These are phyloP conservation scores for Canavalia gladiata DNA, from an alignment of 306 rosid species.

Conservation along the genomic window DNA sequence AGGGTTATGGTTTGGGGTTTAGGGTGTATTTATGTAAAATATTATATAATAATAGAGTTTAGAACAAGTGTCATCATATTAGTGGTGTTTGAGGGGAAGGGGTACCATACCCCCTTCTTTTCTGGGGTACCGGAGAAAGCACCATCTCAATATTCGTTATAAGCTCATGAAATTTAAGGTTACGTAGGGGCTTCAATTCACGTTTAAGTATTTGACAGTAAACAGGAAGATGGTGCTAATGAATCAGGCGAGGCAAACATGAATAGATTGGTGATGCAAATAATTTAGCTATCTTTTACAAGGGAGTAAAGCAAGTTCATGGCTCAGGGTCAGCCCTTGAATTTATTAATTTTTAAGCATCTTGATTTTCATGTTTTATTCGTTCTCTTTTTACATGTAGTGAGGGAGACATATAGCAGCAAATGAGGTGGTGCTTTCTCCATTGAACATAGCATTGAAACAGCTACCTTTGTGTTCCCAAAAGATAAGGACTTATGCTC, in stretches of 20 bases:
- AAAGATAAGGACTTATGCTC: slow-evolving; percentile 29
- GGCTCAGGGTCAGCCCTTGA: slow-evolving; percentile 21
- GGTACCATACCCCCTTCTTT: too few species aligned
- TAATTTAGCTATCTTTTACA: slow-evolving; percentile 1
- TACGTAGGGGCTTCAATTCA: not conserved
- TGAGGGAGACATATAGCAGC: slow-evolving; percentile 44
- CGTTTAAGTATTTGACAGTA: not conserved
- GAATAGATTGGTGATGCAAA: slow-evolving; percentile 10
- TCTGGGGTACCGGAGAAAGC: too few species aligned
- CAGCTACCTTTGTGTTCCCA: slow-evolving; percentile 26
- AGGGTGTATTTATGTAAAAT: too few species aligned
- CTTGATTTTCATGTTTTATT: slow-evolving; percentile 41
- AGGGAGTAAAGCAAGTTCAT: slow-evolving; percentile 18
- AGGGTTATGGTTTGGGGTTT: too few species aligned
- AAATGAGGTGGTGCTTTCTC: slow-evolving; percentile 45
- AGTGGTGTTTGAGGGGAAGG: too few species aligned
- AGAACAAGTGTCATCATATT: too few species aligned
- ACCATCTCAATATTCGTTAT: not conserved
- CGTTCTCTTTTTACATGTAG: slow-evolving; percentile 46
- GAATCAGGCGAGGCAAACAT: not conserved
- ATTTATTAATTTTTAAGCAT: slow-evolving; percentile 51
- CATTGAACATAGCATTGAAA: slow-evolving; percentile 25
- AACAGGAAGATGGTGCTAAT: not conserved
- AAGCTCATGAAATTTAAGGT: not conserved
- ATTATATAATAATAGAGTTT: too few species aligned